Conservation (phyloP, 2,329 filamentous ascomycete genomes). For the Cryphonectria nitschkei region DNA sequence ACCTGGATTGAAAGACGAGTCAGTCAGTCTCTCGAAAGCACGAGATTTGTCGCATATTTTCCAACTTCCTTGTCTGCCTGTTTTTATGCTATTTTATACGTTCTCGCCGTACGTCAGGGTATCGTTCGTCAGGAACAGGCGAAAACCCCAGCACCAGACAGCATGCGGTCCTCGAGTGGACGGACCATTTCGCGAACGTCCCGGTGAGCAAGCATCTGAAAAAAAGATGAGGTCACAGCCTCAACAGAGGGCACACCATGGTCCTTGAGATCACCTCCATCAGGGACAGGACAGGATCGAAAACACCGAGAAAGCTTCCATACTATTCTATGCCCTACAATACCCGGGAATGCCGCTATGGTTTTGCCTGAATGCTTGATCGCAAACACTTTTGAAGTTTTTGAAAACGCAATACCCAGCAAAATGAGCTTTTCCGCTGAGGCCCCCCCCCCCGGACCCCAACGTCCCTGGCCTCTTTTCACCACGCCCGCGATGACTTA, state of each 20-base stretch:
- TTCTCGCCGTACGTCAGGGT: conserved; percentile 3
- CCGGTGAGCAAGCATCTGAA: not conserved
- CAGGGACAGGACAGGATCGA: not conserved
- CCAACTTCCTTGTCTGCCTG: not conserved
- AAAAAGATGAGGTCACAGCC: not conserved
- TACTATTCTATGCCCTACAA: not conserved
- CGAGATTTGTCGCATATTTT: not conserved
- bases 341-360: not conserved
- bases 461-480: not conserved
- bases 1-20: not conserved
- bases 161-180: not conserved
- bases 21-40: not conserved
- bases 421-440: not conserved
- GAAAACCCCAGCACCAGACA: not conserved
- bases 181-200: not conserved
- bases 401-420: not conserved
- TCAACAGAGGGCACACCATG: not conserved
- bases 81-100: not conserved
- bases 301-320: not conserved
- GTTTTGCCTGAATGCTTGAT: not conserved
- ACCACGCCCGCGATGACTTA: not conserved
- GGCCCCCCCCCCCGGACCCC: no score
- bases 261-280: not conserved
- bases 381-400: not conserved
- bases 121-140: conserved; percentile 16